Conservation (phyloP, 2,329 filamentous ascomycete species). For the Colletotrichum lini region DNA sequence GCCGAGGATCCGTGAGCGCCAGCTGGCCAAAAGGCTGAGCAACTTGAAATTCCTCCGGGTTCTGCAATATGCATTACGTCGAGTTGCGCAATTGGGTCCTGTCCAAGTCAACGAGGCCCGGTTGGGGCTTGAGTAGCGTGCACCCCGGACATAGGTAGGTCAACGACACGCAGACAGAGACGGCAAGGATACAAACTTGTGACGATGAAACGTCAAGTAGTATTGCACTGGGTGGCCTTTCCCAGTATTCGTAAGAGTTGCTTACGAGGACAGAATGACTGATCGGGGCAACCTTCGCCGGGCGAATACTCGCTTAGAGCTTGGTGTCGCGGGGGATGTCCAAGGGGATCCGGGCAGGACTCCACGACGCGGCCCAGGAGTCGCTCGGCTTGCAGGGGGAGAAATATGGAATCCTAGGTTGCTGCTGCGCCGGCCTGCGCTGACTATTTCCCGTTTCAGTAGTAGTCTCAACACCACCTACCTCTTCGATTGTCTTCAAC, state of each 20-base stretch:
- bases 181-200: not conserved
- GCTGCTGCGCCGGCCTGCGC: not conserved
- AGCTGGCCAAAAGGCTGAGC: not conserved
- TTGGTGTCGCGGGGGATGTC: constrained; percentile 5
- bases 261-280: not conserved
- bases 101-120: not conserved
- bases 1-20: constrained; percentile 12
- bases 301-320: not conserved
- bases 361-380: constrained; percentile 12
- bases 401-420: not conserved
- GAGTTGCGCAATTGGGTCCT: not conserved
- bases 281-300: not conserved
- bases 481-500: not conserved
- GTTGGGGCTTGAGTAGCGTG: not conserved
- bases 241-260: not conserved
- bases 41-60: not conserved
- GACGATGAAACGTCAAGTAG: too few species aligned
- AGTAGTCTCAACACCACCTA: not conserved
- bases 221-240: not conserved
- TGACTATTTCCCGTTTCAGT: not conserved
- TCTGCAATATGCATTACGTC: not conserved
- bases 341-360: constrained; percentile 5
- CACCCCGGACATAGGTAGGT: not conserved
- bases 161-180: not conserved
- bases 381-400: constrained; percentile 26